Conservation (phyloP, 1,284 basidiomycete species). For the Ganoderma sp. region DNA sequence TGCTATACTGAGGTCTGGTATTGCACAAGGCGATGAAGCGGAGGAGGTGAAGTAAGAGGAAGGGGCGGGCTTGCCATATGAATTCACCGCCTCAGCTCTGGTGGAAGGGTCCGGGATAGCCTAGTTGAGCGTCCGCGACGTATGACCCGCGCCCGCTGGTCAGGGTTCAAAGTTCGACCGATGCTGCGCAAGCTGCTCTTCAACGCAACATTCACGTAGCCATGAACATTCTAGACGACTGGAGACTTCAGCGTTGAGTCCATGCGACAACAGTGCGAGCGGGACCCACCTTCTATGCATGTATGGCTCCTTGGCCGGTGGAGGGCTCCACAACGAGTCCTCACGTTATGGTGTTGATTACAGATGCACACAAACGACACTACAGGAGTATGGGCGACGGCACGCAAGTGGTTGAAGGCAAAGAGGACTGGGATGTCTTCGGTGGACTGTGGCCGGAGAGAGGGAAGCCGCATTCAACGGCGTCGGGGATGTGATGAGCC, state of each 20-base stretch:
- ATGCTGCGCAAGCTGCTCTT: neutral
- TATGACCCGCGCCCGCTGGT: neutral
- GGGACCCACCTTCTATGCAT: neutral
- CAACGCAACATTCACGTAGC: neutral
- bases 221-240: neutral
- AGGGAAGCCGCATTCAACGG: neutral
- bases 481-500: neutral
- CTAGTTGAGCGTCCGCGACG: slow-evolving; percentile 7
- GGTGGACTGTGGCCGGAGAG: neutral
- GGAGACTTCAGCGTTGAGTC: slow-evolving; percentile 1
- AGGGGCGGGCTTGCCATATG: slow-evolving; percentile 2
- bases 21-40: neutral
- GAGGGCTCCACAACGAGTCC: neutral
- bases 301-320: neutral
- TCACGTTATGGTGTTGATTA: neutral
- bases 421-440: neutral
- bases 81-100: neutral
- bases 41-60: neutral
- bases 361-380: neutral
- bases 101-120: slow-evolving; percentile 3
- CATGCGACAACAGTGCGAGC: neutral
- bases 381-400: neutral
- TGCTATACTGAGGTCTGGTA: neutral
- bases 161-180: slow-evolving; percentile 2
- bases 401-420: neutral